Conservation (phyloP, 169 alveolate genomes). For the Sarcocystis neurona region DNA sequence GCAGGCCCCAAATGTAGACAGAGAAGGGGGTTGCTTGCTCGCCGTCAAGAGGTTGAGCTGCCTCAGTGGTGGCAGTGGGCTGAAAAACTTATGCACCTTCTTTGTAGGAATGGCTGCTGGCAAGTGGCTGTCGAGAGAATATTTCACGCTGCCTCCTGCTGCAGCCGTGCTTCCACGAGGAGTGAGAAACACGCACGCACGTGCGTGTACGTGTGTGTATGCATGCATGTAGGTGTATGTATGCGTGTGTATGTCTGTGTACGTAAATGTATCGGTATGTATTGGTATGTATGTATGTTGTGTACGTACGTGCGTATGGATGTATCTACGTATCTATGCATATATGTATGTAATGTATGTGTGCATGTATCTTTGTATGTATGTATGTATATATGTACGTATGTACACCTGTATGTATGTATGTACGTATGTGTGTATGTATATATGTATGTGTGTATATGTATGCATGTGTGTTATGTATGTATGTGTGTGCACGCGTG, state of each 20-base stretch:
- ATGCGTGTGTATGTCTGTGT: background rate
- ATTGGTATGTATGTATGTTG: background rate
- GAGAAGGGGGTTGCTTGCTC: too few species aligned
- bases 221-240: background rate
- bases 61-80: too few species aligned
- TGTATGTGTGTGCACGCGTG: too few species aligned
- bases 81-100: too few species aligned
- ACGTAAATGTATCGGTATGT: background rate
- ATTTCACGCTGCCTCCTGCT: too few species aligned
- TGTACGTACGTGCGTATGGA: background rate
- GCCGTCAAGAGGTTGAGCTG: too few species aligned
- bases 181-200: too few species aligned
- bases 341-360: background rate
- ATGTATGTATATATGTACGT: background rate
- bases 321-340: background rate
- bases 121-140: too few species aligned
- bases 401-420: background rate
- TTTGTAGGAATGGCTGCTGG: too few species aligned
- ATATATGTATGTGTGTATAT: background rate
- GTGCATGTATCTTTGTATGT: background rate
- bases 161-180: too few species aligned
- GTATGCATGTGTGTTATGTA: background rate
- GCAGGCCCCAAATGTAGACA: too few species aligned
- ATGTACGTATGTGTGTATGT: background rate
- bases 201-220: background rate